Percentiles rank a stretch among this genome's conserved stretches.
Conservation (phyloP, 1,284 basidiomycete genomes). For the Trametes hirsuta region DNA sequence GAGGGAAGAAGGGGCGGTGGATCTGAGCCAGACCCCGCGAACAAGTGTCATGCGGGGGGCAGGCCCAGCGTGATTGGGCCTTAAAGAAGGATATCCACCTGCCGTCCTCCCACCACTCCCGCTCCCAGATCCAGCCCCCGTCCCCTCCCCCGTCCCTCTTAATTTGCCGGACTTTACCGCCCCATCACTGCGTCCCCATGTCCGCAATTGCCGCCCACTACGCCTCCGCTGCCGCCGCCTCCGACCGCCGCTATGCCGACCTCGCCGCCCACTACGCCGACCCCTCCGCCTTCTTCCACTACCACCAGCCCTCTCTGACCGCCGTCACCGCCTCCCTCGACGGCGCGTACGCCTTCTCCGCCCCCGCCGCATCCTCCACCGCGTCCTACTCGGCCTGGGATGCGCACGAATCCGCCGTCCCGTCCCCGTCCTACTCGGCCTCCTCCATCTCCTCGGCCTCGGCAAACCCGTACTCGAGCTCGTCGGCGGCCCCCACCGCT, state of each 20-base stretch:
- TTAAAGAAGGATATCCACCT: conserved; percentile 19
- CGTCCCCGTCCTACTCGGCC: conserved; percentile 11
- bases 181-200: conserved; percentile 17
- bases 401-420: conserved; percentile 7
- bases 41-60: conserved; percentile 10
- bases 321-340: conserved; percentile 15
- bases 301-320: conserved; percentile 18
- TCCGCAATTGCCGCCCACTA: conserved; percentile 25
- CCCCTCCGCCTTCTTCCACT: conserved; percentile 20
- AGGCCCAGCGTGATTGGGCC: conserved; percentile 9
- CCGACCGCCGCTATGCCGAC: conserved; percentile 19
- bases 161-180: conserved; percentile 17
- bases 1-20: conserved; percentile 6
- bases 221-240: conserved; percentile 6
- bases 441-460: conserved; percentile 2
- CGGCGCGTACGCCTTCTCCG: conserved; percentile 3
- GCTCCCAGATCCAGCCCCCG: conserved; percentile 8
- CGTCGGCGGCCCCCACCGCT: neutral
- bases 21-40: conserved; percentile 10
- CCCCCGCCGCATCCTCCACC: neutral
- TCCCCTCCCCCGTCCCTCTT: conserved; percentile 3
- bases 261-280: conserved; percentile 14
- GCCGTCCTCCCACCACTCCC: conserved; percentile 3
- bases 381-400: conserved; percentile 18
- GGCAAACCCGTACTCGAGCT: conserved; percentile 7